Conservation (phyloP, 225 moss, liverwort and hornwort genomes). For the Marchantia paleacea region DNA sequence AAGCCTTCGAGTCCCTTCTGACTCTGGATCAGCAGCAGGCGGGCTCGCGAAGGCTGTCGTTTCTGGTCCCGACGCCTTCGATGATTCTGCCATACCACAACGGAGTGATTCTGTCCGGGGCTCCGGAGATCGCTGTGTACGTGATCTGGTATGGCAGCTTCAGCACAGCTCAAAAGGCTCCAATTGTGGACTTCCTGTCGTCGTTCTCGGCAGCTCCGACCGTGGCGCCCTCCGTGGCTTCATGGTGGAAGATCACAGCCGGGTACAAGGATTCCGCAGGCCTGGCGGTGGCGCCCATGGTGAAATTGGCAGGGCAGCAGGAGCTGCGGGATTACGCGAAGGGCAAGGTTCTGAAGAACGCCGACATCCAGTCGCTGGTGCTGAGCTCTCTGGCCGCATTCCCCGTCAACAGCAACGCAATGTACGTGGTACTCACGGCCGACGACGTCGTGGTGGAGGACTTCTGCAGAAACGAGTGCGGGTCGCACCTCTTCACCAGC, state of each 20-base stretch:
- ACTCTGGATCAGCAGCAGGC: not conserved
- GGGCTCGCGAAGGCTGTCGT: slow-evolving; percentile 4
- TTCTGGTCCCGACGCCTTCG: slow-evolving; percentile 29
- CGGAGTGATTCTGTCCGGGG: slow-evolving; percentile 50
- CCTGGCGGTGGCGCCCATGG: slow-evolving; percentile 29
- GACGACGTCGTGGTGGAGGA: slow-evolving; percentile 58
- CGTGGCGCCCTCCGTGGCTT: slow-evolving; percentile 43
- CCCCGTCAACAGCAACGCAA: slow-evolving; percentile 41
- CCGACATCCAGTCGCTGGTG: slow-evolving; percentile 59
- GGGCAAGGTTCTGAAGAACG: slow-evolving; percentile 46
- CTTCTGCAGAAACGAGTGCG: slow-evolving; percentile 67
- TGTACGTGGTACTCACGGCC: slow-evolving; percentile 65
- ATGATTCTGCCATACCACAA: slow-evolving; percentile 64
- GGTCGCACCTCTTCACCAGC: slow-evolving; percentile 52
- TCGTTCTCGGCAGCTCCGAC: slow-evolving; percentile 40
- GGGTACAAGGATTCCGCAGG: slow-evolving; percentile 63
- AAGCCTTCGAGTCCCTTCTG: not conserved
- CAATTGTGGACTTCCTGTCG: slow-evolving; percentile 58
- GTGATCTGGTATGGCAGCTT: slow-evolving; percentile 80
- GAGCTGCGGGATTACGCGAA: slow-evolving; percentile 32
- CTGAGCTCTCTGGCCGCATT: slow-evolving; percentile 43
- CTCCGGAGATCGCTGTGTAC: slow-evolving; percentile 45
- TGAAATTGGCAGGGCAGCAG: slow-evolving; percentile 50
- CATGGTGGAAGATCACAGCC: slow-evolving; percentile 72
- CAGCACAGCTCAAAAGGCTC: slow-evolving; percentile 38